A percentile compares a stretch with the other conserved stretches of the same genome.
phyloP scores from a whole-genome alignment of 169 alveolate genomes.

The Cryptosporidium sp. region DNA sequence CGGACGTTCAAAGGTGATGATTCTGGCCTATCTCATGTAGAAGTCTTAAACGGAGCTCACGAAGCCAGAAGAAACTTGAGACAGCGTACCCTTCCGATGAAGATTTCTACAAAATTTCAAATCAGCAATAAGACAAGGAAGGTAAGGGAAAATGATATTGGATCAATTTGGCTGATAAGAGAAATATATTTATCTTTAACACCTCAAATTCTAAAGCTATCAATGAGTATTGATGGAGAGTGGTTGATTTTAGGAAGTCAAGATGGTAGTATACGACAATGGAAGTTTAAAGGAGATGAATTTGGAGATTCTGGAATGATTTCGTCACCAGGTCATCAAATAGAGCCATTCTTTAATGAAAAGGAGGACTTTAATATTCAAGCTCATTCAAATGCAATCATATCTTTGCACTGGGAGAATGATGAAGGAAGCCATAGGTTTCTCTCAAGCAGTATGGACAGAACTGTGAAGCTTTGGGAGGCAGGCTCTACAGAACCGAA shows the following conservation, averaged over 20 bases:
- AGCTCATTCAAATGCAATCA: constrained; percentile 65
- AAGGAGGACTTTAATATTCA: constrained; percentile 23
- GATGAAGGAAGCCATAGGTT: constrained; percentile 38
- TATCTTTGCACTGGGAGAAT: constrained; percentile 67
- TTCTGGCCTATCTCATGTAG: background rate
- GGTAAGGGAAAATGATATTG: constrained; percentile 31
- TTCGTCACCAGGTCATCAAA: background rate
- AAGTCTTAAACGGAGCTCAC: background rate
- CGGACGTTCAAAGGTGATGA: background rate
- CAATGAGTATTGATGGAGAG: constrained; percentile 61
- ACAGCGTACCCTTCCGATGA: constrained; percentile 52
- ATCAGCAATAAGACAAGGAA: constrained; percentile 37
- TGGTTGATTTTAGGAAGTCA: constrained; percentile 70
- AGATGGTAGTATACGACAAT: constrained; percentile 54
- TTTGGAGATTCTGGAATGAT: background rate
- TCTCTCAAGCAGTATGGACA: constrained; percentile 69
- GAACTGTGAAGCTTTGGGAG: constrained; percentile 72
- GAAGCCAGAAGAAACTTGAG: constrained; percentile 47
- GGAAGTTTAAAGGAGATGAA: constrained; percentile 41
- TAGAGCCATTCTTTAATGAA: constrained; percentile 55
- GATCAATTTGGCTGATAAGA: constrained; percentile 50
- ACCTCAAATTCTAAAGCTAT: constrained; percentile 40
- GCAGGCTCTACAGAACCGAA: constrained; percentile 42
- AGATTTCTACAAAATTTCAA: constrained; percentile 47
- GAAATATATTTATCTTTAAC: constrained; percentile 46